Conservation (phyloP, 2,329 filamentous ascomycete species). For the Magnaporthales sp. region DNA sequence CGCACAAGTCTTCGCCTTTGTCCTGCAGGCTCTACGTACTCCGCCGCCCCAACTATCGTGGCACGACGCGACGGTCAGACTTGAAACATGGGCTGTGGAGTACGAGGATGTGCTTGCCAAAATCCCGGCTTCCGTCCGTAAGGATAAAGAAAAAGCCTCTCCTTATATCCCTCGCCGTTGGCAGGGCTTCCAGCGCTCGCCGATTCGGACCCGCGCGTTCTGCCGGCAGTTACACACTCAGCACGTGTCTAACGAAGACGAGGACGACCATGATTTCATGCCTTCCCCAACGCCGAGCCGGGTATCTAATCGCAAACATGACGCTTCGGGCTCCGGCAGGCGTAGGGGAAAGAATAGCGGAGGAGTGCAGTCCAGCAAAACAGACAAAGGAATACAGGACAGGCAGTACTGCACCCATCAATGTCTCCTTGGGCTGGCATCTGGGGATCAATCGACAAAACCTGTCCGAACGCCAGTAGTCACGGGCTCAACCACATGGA, state of each 20-base stretch:
- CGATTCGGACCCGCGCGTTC: not conserved
- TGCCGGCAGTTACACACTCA: not conserved
- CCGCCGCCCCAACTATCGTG: conserved; percentile 19
- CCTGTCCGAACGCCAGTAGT: conserved; percentile 4
- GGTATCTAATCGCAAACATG: not conserved
- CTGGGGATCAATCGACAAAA: not conserved
- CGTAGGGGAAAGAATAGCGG: not conserved
- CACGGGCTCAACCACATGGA: conserved; percentile 18
- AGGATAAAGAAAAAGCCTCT: not conserved
- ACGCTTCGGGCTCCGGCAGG: not conserved
- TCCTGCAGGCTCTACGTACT: conserved; percentile 22
- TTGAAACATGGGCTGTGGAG: conserved; percentile 1
- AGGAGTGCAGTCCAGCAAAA: not conserved
- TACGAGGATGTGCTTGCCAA: not conserved
- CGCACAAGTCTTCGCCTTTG: conserved; percentile 28
- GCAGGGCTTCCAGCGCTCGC: conserved; percentile 9
- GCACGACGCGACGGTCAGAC: conserved; percentile 15
- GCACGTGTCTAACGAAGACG: not conserved
- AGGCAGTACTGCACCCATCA: not conserved
- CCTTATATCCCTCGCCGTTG: not conserved
- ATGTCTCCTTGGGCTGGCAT: not conserved
- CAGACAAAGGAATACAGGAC: not conserved
- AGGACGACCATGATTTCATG: not conserved
- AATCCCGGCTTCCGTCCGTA: not conserved
- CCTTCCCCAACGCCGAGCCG: not conserved